Base-by-base conservation (phyloP, 73 alveolate species). In the Tetrahymena elliotti region DNA sequence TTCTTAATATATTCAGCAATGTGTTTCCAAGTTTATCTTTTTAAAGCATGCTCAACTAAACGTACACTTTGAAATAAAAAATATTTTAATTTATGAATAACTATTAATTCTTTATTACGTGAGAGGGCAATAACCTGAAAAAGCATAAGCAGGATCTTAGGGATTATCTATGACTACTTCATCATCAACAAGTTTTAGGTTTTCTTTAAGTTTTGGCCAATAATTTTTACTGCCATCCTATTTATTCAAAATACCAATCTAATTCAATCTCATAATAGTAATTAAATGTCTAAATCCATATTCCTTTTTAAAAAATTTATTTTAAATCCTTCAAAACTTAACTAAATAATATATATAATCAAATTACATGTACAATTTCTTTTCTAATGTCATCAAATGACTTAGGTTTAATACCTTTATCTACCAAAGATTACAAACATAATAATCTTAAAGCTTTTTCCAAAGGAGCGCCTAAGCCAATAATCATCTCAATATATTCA, bases 361-460 rank as follows among this genome's bases (percentile, higher is more conserved):
- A 18, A 18, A 68, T 68, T n/a, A 94, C 96, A 40, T 96, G 97
- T 15, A 96, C 84, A 31, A 96, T 95, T 40, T 96, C 97, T 95
- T 84, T 96, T 31, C 98, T 94, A 68, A 96, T 35, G 39, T 92
- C 93, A 92, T 96, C 98, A 33, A 37, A 96, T 27, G 84, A 35
- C 36, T 96, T 96, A 33, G 88, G 39, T 37, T 96, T 96, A 33
- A 96, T 52, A 33, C 98, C 98, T 27, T 95, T 95, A 35, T 95
- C 96, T 0, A 94, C 83, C 41, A 96, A 88, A 12, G 96, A 52
- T 54, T 94, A 38, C 16, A 96, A 41, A 31, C 97, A 92, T 31
- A 96, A 53, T 33, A 96, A 94, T 40, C 98, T 95, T 16, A 95
- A 94, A 22, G 93, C 96, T n/a, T 95, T 96, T 33, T 94, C 39